Evolutionary conservation across 2,329 filamentous ascomycete genomes (phyloP).

Genomic region (Colletotrichum tropicale): DNA sequence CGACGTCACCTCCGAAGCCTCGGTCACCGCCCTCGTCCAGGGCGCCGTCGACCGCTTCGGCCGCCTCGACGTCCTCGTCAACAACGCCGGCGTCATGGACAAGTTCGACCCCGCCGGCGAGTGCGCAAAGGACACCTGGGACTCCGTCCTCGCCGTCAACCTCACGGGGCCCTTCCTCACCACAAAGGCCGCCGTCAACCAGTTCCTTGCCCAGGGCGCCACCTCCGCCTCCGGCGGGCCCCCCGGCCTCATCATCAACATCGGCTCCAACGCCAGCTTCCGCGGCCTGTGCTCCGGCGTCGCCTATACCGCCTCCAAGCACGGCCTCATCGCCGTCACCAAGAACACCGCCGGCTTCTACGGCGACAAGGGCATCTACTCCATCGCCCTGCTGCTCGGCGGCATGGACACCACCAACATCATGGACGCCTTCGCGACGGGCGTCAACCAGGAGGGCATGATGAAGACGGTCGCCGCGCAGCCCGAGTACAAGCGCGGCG

Average conservation of each 20-base stretch:
- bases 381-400: conserved; percentile 18
- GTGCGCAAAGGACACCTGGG: conserved; percentile 52
- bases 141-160: conserved; percentile 60
- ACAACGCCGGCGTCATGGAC: conserved; percentile 65
- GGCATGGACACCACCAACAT: conserved; percentile 19
- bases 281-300: conserved; percentile 34
- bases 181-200: conserved; percentile 54
- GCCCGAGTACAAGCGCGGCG: conserved; percentile 31
- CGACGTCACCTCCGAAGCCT: conserved; percentile 15
- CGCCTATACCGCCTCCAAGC: conserved; percentile 59
- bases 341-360: conserved; percentile 64
- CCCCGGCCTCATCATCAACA: conserved; percentile 27
- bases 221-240: conserved; percentile 7
- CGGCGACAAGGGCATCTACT: conserved; percentile 51
- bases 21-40: conserved; percentile 9
- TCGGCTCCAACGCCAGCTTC: conserved; percentile 19
- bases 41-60: conserved; percentile 17
- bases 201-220: conserved; percentile 44
- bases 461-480: conserved; percentile 26
- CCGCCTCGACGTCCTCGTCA: conserved; percentile 57
- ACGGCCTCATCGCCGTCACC: conserved; percentile 57
- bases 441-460: conserved; percentile 37
- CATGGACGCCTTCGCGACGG: conserved; percentile 40
- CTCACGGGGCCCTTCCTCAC: conserved; percentile 60
- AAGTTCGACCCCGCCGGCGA: conserved; percentile 57